Evolutionary conservation across 73 alveolate genomes (phyloP), one percentile per base, ranked within the genome.

Genomic region (Stentor coeruleus): DNA sequence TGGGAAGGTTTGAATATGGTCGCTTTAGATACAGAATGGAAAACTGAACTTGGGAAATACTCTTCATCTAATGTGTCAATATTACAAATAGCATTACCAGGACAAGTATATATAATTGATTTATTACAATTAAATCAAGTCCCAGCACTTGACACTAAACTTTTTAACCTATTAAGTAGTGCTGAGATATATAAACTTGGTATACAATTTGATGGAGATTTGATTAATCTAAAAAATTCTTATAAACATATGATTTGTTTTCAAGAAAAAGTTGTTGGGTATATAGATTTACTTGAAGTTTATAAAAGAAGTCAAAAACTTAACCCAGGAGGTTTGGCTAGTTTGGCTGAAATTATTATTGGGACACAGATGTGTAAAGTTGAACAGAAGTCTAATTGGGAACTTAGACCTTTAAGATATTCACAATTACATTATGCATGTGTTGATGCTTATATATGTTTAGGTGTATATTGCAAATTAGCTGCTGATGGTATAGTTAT

Each of bases 361-460:
- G 39, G 39, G 42, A 42, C 41, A 59, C 58, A 66, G 28, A 36
- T 93, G 72, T 92, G 96, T 57, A 95, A 95, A 82, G 84, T 82
- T 75, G 99, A 95, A 41, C 94, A 93, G 85, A 89, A 91, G 30
- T 93, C 98, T 4, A 85, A 93, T 88, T 95, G 99, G 98, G 94
- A 93, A 37, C 83, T 84, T 74, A 84, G 98, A 35, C 99, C 99
- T 38, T 81, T 95, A 14, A 91, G 94, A 83, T 57, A 90, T 74
- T 84, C 95, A 42, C 94, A 95, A 85, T 75, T 89, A 38, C 99
- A 95, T 81, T 95, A 95, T 85, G 99, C 99, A 31, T 95, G 98
- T 3, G 66, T 95, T 35, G 99, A 95, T 93, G 99, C 99, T 3
- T 88, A 58, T 35, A 81, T 91, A 39, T 83, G 85, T 28, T 39